These are phyloP conservation scores for Massariosphaeria phaeospora DNA, from an alignment of 495 filamentous ascomycete species.

Conservation along the genomic window DNA sequence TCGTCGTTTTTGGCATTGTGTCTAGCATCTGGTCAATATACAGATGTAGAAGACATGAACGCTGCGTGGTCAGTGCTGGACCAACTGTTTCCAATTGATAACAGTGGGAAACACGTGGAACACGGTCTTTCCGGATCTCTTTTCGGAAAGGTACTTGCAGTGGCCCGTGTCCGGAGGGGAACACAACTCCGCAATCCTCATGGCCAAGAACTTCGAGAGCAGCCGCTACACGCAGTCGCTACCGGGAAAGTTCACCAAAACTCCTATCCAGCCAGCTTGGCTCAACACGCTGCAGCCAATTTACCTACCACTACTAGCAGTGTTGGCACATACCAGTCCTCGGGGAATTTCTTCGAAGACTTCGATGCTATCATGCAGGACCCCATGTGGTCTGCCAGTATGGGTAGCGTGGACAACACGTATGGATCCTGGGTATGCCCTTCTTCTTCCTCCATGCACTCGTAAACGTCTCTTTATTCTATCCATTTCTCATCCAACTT, in stretches of 20 bases:
- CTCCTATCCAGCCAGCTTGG: slow-evolving; percentile 1
- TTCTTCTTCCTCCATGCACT: background rate
- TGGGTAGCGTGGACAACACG: slow-evolving; percentile 1
- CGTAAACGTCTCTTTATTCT: background rate
- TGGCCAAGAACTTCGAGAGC: slow-evolving; percentile 1
- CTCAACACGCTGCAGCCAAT: background rate
- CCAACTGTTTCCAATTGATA: slow-evolving; percentile 19
- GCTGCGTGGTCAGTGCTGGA: slow-evolving; percentile 12
- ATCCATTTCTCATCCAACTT: background rate
- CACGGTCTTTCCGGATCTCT: background rate
- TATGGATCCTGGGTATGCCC: slow-evolving; percentile 24
- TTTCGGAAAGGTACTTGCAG: slow-evolving; percentile 1
- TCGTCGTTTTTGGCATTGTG: slow-evolving; percentile 11
- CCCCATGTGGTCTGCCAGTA: slow-evolving; percentile 11
- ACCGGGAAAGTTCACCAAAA: background rate
- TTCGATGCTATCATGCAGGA: slow-evolving; percentile 24
- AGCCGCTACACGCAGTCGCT: slow-evolving; percentile 5
- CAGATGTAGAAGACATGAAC: background rate
- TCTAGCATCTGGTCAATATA: background rate
- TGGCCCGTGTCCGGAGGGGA: slow-evolving; percentile 1
- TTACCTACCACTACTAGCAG: background rate
- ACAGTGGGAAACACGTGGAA: background rate
- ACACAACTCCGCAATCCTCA: background rate
- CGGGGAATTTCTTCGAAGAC: slow-evolving; percentile 25
- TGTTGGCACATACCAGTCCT: slow-evolving; percentile 2